These are phyloP conservation scores for Hamigera avellanea DNA, from an alignment of 495 filamentous ascomycete genomes.

Conservation along the genomic window DNA sequence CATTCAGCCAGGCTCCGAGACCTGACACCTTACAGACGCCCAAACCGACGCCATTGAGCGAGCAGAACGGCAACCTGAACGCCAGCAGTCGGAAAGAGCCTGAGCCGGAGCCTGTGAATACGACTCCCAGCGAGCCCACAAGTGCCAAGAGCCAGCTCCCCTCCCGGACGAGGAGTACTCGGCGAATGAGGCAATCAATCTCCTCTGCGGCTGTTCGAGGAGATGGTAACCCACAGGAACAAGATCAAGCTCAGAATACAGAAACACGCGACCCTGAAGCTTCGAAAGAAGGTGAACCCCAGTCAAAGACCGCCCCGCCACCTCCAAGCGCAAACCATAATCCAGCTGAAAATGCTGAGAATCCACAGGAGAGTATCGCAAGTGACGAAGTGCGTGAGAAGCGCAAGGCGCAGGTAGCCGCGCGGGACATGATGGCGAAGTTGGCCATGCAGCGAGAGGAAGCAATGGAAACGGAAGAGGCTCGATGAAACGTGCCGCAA, in stretches of 20 bases:
- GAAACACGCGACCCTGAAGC: no score
- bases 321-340: no score
- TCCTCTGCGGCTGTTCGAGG: neutral
- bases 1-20: conserved; percentile 12
- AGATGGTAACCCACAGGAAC: neutral
- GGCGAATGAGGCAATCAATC: conserved; percentile 4
- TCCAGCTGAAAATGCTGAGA: neutral
- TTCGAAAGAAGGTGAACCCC: no score
- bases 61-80: conserved; percentile 10
- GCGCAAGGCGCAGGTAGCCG: conserved; percentile 26
- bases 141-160: conserved; percentile 3
- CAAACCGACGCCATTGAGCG: conserved; percentile 6
- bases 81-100: conserved; percentile 3
- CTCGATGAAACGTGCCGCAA: conserved; percentile 13
- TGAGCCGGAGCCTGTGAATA: neutral
- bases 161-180: conserved; percentile 6
- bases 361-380: neutral
- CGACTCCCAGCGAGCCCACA: conserved; percentile 7
- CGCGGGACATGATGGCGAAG: conserved; percentile 25
- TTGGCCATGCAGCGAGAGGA: conserved; percentile 34
- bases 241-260: neutral
- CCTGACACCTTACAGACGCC: conserved; percentile 7
- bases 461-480: conserved; percentile 23
- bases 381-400: conserved; percentile 13
- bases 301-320: no score